Evolutionary conservation across 164 flowering plant species (phyloP), one percentile per base, ranked within the genome.

Genomic region (Umbilicus rupestris): DNA sequence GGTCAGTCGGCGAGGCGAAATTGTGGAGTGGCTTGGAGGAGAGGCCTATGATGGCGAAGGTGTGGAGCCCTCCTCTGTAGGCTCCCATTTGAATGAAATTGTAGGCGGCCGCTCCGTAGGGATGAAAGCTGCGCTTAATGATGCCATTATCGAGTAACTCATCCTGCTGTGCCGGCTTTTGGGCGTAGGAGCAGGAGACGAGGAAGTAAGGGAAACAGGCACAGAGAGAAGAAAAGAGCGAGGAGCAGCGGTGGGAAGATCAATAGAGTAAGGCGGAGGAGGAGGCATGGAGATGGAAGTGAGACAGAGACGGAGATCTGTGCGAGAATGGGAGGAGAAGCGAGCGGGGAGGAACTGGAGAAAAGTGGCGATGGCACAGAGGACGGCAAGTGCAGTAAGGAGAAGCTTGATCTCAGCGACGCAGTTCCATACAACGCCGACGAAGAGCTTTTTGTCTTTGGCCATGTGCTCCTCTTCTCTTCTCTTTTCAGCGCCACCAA

Each of bases 31-130:
- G 81, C 72, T 80, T 80, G 17, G 81, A 80, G 10, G 83, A 68
- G 3, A 80, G 52, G 1, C 81, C 81, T 1, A 78, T 57, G 30
- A 80, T 35, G 55, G 81, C 76, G 52, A 80, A 80, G 16, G 76
- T 79, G 76, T 78, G 70, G 65, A 77, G 70, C 2, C 97, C 96
- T 12, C 97, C 98, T 46, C 98, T 76, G 82, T 93, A 93, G 8
- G 97, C 77, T n/a, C 89, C 81, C 98, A 93, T 90, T 63, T 80
- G 81, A 52, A 93, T 72, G 79, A 90, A 93, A 62, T 69, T 76
- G 76, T 87, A 89, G 0, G 97, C 92, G 5, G 96, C 97, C 0
- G 82, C 39, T 19, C 97, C 98, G 70, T 71, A 77, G 2, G 88
- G 73, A 66, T 75, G 72, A 78, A 93, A 87, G 16, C 66, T 76